Evolutionary conservation across 768 basidiomycete genomes (phyloP).

Genomic region (Amanita subjunquillea): DNA sequence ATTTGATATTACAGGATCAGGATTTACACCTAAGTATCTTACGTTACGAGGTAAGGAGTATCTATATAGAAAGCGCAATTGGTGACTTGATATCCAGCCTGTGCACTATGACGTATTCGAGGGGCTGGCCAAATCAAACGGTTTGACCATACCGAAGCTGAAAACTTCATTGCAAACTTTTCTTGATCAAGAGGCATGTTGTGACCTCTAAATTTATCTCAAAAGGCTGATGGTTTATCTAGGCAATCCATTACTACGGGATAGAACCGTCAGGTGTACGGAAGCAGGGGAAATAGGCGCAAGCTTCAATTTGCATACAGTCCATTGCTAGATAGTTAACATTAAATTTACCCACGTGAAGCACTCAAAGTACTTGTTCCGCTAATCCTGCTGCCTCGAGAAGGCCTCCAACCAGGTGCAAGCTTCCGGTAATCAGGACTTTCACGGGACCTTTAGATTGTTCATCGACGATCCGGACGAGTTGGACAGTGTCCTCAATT

Average conservation of each 20-base stretch:
- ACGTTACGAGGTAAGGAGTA: constrained; percentile 48
- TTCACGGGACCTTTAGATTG: constrained; percentile 23
- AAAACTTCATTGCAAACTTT: constrained; percentile 34
- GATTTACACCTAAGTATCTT: constrained; percentile 46
- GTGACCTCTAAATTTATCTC: neutral
- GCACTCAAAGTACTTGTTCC: constrained; percentile 43
- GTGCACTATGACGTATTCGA: constrained; percentile 46
- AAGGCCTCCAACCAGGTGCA: constrained; percentile 90
- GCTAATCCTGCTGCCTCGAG: constrained; percentile 84
- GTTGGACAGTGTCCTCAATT: constrained; percentile 78
- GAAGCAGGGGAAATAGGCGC: constrained; percentile 8
- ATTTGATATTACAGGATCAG: constrained; percentile 31
- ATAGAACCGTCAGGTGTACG: constrained; percentile 20
- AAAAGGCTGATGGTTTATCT: neutral
- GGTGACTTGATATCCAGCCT: constrained; percentile 30
- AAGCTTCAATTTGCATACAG: neutral
- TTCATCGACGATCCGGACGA: constrained; percentile 38
- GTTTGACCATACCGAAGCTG: constrained; percentile 18
- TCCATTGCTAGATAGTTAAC: neutral
- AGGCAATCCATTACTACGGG: constrained; percentile 50
- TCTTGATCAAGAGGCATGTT: constrained; percentile 46
- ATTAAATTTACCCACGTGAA: constrained; percentile 1
- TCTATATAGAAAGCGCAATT: neutral
- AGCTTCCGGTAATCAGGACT: constrained; percentile 84
- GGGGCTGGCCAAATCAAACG: constrained; percentile 25